Percentiles rank a stretch among this genome's conserved stretches.
Conservation (phyloP, 192 early-diverging fungal genomes). For the Backusella tarrabulga region DNA sequence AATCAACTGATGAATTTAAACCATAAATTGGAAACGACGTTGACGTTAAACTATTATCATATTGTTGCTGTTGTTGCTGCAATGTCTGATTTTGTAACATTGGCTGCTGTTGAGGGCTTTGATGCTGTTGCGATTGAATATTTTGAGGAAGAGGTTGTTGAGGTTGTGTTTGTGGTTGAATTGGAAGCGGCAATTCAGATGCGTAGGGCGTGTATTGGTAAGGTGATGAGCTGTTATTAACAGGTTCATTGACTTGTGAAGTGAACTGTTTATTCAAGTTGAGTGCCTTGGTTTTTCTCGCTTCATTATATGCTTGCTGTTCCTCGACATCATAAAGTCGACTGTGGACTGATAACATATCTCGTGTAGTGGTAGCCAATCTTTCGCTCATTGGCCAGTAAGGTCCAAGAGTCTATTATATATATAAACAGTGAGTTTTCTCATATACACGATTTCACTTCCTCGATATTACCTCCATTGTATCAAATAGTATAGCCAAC, state of each 20-base stretch:
- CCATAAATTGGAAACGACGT: neutral
- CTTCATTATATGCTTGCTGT: neutral
- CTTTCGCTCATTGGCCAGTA: slow-evolving; percentile 34
- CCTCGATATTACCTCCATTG: slow-evolving; percentile 4
- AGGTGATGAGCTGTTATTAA: neutral
- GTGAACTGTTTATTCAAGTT: neutral
- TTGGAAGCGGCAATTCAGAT: neutral
- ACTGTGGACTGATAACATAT: slow-evolving; percentile 22
- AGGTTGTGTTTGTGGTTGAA: neutral
- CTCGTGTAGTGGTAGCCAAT: slow-evolving; percentile 22
- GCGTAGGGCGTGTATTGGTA: neutral
- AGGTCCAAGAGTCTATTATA: neutral
- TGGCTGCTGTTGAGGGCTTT: neutral
- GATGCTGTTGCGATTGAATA: neutral
- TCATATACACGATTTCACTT: neutral
- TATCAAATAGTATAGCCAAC: slow-evolving; percentile 13
- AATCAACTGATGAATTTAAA: slow-evolving; percentile 7
- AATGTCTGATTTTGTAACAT: neutral
- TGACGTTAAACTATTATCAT: neutral
- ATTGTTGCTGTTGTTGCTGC: neutral
- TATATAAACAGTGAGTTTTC: neutral
- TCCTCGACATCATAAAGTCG: slow-evolving; percentile 20
- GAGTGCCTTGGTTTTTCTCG: neutral
- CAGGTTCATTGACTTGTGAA: neutral
- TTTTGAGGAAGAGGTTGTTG: neutral